phyloP scores from a whole-genome alignment of 2,329 filamentous ascomycete genomes.

The Fusarium sp. region DNA sequence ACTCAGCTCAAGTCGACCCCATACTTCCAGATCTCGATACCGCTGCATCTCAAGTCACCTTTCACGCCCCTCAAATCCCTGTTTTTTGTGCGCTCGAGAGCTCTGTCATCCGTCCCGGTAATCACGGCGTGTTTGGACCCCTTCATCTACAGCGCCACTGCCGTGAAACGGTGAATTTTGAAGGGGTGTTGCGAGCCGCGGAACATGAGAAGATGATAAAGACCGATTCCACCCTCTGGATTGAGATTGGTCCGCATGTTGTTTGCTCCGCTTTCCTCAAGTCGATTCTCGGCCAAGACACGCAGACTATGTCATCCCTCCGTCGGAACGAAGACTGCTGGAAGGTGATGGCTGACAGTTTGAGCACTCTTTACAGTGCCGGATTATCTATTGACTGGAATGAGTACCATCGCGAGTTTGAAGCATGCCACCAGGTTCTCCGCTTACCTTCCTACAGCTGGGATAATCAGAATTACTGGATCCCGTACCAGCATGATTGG shows the following conservation, averaged over 20 bases:
- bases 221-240: constrained; percentile 69
- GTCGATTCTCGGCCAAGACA: constrained; percentile 67
- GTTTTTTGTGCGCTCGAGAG: constrained; percentile 77
- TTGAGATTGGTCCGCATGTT: constrained; percentile 79
- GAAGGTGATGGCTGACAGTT: constrained; percentile 72
- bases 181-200: constrained; percentile 68
- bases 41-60: constrained; percentile 58
- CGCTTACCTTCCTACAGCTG: constrained; percentile 79
- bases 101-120: too few species aligned
- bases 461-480: constrained; percentile 81
- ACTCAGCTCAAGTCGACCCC: constrained; percentile 67
- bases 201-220: constrained; percentile 65
- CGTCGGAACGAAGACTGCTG: constrained; percentile 76
- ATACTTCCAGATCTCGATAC: constrained; percentile 72
- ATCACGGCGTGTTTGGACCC: constrained; percentile 59
- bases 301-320: constrained; percentile 70
- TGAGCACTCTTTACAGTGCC: constrained; percentile 71
- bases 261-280: constrained; percentile 76
- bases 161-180: constrained; percentile 77
- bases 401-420: constrained; percentile 74
- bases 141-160: constrained; percentile 74
- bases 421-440: constrained; percentile 63
- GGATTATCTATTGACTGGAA: constrained; percentile 77
- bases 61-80: constrained; percentile 62
- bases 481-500: constrained; percentile 78